phyloP scores from a whole-genome alignment of 768 basidiomycete species.

The Tulasnella calospora region DNA sequence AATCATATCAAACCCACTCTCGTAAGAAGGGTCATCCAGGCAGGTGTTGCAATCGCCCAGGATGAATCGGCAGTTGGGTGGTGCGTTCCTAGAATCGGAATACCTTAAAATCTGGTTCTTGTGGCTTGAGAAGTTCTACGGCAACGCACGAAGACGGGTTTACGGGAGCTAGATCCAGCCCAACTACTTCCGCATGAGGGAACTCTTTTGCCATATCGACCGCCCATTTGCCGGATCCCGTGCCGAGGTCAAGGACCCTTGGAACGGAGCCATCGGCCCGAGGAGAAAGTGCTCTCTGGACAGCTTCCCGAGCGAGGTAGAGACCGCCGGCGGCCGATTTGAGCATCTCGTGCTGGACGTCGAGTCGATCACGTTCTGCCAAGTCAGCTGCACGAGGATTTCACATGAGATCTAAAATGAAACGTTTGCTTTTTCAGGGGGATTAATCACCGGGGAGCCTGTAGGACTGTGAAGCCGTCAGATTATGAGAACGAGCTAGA shows the following conservation, averaged over 20 bases:
- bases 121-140: too few relatives aligned
- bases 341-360: conserved; percentile 18
- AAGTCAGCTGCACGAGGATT: conserved; percentile 10
- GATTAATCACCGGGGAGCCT: not conserved
- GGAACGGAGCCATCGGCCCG: not conserved
- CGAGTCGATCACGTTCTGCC: conserved; percentile 10
- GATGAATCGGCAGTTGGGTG: conserved; percentile 15
- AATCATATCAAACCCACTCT: conserved; percentile 10
- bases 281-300: conserved; percentile 8
- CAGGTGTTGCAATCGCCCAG: conserved; percentile 6
- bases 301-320: not conserved
- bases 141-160: not conserved
- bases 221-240: conserved; percentile 20
- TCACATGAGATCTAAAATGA: too few relatives aligned
- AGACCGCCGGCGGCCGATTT: conserved; percentile 20
- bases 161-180: not conserved
- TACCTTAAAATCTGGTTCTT: not conserved
- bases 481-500: not conserved
- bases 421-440: not conserved
- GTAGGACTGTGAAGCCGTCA: not conserved
- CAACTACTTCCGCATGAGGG: conserved; percentile 16
- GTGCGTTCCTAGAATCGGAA: not conserved
- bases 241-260: conserved; percentile 17
- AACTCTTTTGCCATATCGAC: conserved; percentile 14
- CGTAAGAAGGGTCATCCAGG: not conserved